Base-by-base conservation (phyloP, 306 rosid genomes). In the Rosa lucieae region DNA sequence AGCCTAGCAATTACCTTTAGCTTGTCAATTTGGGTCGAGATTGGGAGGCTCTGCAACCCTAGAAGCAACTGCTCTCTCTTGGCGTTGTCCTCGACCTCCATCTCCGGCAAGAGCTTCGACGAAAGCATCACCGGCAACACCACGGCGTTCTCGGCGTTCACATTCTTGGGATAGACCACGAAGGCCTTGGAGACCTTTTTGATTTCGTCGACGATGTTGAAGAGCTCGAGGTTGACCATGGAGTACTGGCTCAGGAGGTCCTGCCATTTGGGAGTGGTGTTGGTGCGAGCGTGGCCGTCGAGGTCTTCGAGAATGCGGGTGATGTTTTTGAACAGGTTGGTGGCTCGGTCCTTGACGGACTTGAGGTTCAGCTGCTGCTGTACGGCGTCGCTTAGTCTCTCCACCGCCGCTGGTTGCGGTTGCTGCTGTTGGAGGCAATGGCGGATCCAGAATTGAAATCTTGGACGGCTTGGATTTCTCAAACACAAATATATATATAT, bases 201-300 rank as follows among this genome's bases (percentile, higher is more conserved):
- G 68, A 95, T 84, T 29, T 95, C 98, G 1, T 92, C 95, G n/a
- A 95, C 97, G 43, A 95, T 95, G 89, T 91, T 91, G 93, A 89
- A 92, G 26, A 92, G 98, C 92, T 92, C 95, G 13, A 92, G 93
- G 80, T 92, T 92, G 77, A 92, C 92, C 99, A 94, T 94, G 2
- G 97, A 92, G 83, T 94, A 94, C 66, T 94, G 99, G 73, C 95
- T 91, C 53, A 94, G 51, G 66, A 94, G 89, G 81, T 92, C 97
- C 79, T 92, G 97, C 99, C 97, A 92, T 85, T 94, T 94, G 63
- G 99, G 99, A 20, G 84, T 77, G 70, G 93, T 86, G 85, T 91
- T 94, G 87, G 91, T 86, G 80, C 92, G 94, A 52, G 83, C 89
- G 40, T 86, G 91, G 76, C 82, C 92, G 73, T 94, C 93, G 72